phyloP scores from a whole-genome alignment of 139 green algal species.

The Chlorella sp. region DNA sequence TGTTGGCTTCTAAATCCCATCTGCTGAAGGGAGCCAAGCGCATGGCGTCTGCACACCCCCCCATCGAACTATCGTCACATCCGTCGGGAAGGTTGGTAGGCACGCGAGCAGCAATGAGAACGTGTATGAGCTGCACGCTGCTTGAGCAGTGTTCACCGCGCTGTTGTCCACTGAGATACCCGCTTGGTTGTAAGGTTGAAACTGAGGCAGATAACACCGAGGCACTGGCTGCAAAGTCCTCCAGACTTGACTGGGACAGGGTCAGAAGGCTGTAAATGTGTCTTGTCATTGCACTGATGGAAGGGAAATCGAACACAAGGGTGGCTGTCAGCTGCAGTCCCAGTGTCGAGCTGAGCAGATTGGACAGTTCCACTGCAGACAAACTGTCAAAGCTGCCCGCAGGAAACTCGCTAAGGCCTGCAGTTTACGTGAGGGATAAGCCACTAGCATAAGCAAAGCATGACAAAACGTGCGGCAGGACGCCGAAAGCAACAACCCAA shows the following conservation, averaged over 20 bases:
- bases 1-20: slow-evolving; percentile 12
- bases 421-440: not conserved
- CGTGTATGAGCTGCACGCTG: not conserved
- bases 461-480: too few species aligned
- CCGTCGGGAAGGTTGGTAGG: not conserved
- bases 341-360: slow-evolving; percentile 58
- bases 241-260: too few species aligned
- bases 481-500: too few species aligned
- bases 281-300: not conserved
- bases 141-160: too few species aligned
- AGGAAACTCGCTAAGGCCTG: not conserved
- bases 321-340: slow-evolving; percentile 61
- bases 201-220: not conserved
- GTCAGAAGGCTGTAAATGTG: slow-evolving; percentile 5
- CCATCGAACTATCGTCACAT: too few species aligned
- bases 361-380: slow-evolving; percentile 80
- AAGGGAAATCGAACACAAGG: slow-evolving; percentile 75
- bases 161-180: not conserved
- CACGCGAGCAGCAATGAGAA: not conserved
- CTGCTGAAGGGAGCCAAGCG: not conserved
- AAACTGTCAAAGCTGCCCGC: slow-evolving; percentile 67
- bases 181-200: not conserved
- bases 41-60: not conserved
- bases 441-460: too few species aligned
- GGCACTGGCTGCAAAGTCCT: not conserved